Conservation (phyloP, 805 yeast species). For the Hanseniaspora meyeri region DNA sequence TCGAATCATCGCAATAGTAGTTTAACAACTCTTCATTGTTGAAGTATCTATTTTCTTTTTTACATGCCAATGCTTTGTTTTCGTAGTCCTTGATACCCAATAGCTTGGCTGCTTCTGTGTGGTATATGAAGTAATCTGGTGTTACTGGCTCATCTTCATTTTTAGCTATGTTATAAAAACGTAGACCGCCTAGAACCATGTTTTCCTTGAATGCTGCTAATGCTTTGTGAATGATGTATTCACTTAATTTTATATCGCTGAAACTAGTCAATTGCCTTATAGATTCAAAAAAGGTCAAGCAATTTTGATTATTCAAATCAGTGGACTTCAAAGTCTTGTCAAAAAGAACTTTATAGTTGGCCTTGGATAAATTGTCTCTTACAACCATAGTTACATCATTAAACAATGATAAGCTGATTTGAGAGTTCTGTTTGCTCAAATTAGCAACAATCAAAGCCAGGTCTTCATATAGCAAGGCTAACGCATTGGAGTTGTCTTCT, state of each 20-base stretch:
- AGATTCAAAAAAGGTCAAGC: slow-evolving; percentile 12
- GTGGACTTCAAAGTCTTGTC: slow-evolving; percentile 5
- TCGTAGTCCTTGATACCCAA: slow-evolving; percentile 22
- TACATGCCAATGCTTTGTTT: slow-evolving; percentile 17
- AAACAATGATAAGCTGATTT: slow-evolving; percentile 2
- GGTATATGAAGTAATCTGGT: slow-evolving; percentile 23
- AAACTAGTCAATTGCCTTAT: slow-evolving; percentile 1
- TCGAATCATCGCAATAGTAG: slow-evolving; percentile 25
- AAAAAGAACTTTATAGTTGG: background rate
- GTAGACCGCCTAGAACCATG: slow-evolving; percentile 26
- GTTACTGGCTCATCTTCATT: slow-evolving; percentile 16
- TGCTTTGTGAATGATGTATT: slow-evolving; percentile 18
- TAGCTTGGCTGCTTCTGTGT: slow-evolving; percentile 23
- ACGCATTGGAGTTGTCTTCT: background rate
- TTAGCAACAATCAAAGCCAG: background rate
- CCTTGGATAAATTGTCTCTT: background rate
- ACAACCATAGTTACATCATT: slow-evolving; percentile 9
- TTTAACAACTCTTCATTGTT: slow-evolving; percentile 24
- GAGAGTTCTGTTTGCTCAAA: background rate
- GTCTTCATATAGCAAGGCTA: background rate
- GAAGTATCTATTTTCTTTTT: slow-evolving; percentile 19
- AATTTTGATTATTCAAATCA: slow-evolving; percentile 1
- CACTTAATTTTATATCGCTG: background rate
- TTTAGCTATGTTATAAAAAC: slow-evolving; percentile 19
- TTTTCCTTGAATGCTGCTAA: slow-evolving; percentile 22